Conservation (phyloP, 225 moss, liverwort and hornwort genomes). For the Lunularia cruciata region DNA sequence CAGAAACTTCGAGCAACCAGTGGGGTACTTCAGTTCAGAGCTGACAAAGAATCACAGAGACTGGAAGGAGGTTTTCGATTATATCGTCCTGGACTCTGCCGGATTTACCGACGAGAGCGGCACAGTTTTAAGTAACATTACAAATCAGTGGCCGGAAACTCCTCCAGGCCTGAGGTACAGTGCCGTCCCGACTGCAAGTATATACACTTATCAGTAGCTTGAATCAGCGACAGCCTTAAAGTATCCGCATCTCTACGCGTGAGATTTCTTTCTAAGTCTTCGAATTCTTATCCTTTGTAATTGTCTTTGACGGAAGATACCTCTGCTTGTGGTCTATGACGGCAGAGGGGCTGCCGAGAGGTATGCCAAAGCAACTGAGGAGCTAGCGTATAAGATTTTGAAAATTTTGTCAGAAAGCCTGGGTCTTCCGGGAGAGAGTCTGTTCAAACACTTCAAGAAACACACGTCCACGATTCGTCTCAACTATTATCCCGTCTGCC, state of each 20-base stretch:
- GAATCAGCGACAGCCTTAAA: no score
- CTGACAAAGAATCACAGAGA: conserved; percentile 68
- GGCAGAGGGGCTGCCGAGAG: conserved; percentile 62
- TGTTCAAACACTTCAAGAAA: conserved; percentile 49
- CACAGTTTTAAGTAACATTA: not conserved
- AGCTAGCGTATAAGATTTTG: conserved; percentile 45
- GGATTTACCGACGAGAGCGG: conserved; percentile 25
- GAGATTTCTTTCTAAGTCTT: not conserved
- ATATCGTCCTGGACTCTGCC: not conserved
- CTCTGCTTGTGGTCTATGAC: not conserved
- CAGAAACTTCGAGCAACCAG: conserved; percentile 30
- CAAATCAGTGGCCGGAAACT: conserved; percentile 68
- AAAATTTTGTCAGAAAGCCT: conserved; percentile 60
- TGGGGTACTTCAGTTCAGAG: conserved; percentile 48
- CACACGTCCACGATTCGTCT: conserved; percentile 58
- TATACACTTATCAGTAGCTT: no score
- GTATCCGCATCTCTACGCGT: no score
- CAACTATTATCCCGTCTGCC: conserved; percentile 80
- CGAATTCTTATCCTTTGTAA: not conserved
- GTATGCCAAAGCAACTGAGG: conserved; percentile 56
- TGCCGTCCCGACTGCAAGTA: not conserved
- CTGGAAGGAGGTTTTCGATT: conserved; percentile 80
- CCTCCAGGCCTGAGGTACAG: conserved; percentile 52
- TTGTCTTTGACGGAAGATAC: no score
- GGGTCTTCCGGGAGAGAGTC: conserved; percentile 52